A percentile compares a stretch with the other conserved stretches of the same genome.
These are phyloP conservation scores for Jaltomata sinuosa DNA, from an alignment of 257 asterid genomes.

Conservation along the genomic window DNA sequence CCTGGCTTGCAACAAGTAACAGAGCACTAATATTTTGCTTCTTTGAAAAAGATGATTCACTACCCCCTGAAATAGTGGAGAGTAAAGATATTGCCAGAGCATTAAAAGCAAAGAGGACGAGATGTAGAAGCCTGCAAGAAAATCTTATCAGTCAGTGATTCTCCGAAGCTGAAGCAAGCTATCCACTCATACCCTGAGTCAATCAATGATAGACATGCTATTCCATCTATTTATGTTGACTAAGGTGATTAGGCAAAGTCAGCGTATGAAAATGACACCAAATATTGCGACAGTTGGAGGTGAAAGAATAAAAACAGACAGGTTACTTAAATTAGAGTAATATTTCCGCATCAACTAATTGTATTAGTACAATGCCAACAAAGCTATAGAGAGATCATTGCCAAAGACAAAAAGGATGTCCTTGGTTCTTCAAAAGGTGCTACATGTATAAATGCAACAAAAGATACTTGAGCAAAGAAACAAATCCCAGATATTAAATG, in stretches of 20 bases:
- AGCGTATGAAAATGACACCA: not conserved
- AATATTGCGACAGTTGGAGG: not conserved
- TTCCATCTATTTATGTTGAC: not conserved
- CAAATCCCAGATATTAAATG: not conserved
- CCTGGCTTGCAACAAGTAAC: conserved; percentile 89
- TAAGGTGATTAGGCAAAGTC: not conserved
- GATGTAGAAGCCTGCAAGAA: conserved; percentile 67
- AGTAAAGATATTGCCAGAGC: conserved; percentile 39
- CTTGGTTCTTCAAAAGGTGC: not conserved
- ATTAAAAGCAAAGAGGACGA: conserved; percentile 52
- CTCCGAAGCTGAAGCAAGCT: not conserved
- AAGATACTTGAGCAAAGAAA: not conserved
- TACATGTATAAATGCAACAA: not conserved
- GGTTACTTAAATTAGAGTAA: not conserved
- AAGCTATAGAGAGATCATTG: not conserved
- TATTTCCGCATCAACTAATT: not conserved
- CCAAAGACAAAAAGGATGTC: not conserved
- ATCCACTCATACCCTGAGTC: not conserved
- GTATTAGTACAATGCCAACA: not conserved
- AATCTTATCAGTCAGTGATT: not conserved
- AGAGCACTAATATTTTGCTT: conserved; percentile 67
- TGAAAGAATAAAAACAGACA: not conserved
- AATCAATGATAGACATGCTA: not conserved
- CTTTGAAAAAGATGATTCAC: conserved; percentile 55
- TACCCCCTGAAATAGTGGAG: conserved; percentile 44